Evolutionary conservation across 768 basidiomycete genomes (phyloP), one percentile per base, ranked within the genome.

Genomic region (Hypholoma fasciculare): DNA sequence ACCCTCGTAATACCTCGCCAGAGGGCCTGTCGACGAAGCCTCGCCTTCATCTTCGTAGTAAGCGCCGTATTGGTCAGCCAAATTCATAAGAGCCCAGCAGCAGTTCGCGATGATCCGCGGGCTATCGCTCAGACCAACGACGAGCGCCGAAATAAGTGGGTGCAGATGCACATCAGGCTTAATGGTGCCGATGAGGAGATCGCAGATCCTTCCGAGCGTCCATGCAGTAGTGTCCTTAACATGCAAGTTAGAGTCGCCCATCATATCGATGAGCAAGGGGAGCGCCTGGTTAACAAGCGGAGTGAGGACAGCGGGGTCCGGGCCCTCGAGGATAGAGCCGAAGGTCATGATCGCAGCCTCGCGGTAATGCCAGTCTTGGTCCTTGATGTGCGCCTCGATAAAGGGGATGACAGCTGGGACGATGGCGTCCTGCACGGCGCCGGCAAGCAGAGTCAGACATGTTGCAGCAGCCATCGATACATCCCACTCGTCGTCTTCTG

Each of bases 341-440:
- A 98, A 99, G 17, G 96, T 88, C 96, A 98, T 99, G 56, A 98
- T 88, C 5, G 96, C 96, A 0, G 97, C 97, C 71, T 99, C 97
- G 42, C 97, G 93, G 55, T 87, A 80, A 68, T 92, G 94, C 97
- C 97, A 99, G 69, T 97, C 93, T 27, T 86, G 81, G 23, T 86
- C 78, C 68, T 90, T 92, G 80, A 99, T 98, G 75, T 98, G 88
- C 14, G 88, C 88, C 75, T 98, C 97, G 67, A 99, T 98, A 81
- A 98, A 99, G 7, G 97, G 96, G 54, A 99, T 96, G 52, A 98
- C 92, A 7, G 88, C 88, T 1, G 90, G 86, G 9, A 99, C 96
- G 63, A 99, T 91, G 12, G 83, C 78, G 69, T 99, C 96, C 55
- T 90, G 83, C 11, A 98, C 94, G 27, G 95, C 92, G 58, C 89